These are phyloP conservation scores for Fusarium metavorans DNA, from an alignment of 2,329 filamentous ascomycete genomes.

Conservation along the genomic window DNA sequence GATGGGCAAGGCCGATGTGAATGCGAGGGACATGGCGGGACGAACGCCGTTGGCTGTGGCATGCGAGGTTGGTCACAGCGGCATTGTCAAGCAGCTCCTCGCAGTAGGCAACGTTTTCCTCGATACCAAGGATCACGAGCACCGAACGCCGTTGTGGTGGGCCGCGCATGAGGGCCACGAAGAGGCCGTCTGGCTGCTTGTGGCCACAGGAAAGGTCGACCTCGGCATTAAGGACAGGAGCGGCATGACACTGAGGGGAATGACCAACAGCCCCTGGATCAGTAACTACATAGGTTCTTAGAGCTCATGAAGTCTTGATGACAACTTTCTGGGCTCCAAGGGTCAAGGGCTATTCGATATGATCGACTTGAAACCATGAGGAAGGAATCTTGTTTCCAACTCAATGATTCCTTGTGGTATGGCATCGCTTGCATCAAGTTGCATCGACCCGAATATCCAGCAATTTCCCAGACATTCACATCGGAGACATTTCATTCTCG, in stretches of 20 bases:
- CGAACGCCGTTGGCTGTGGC: background rate
- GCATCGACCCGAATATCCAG: background rate
- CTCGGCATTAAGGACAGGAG: background rate
- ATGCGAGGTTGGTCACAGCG: background rate
- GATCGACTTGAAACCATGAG: background rate
- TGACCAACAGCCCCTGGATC: background rate
- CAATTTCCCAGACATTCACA: background rate
- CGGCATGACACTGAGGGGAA: background rate
- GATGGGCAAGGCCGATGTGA: conserved; percentile 21
- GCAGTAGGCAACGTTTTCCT: background rate
- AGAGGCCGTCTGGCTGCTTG: background rate
- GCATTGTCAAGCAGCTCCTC: background rate
- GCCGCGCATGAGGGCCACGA: background rate
- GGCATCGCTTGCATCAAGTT: background rate
- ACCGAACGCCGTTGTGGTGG: background rate
- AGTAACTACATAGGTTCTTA: background rate
- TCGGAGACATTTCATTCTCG: background rate
- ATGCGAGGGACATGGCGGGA: conserved; percentile 1
- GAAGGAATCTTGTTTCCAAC: background rate
- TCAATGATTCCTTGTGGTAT: background rate
- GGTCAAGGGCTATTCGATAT: background rate
- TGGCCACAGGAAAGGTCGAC: background rate
- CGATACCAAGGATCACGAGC: background rate
- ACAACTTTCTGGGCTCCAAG: background rate
- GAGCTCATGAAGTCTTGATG: background rate